Percentiles rank a stretch among this genome's conserved stretches.
Conservation (phyloP, 176 grass and related monocot species). For the Triticum urartu region DNA sequence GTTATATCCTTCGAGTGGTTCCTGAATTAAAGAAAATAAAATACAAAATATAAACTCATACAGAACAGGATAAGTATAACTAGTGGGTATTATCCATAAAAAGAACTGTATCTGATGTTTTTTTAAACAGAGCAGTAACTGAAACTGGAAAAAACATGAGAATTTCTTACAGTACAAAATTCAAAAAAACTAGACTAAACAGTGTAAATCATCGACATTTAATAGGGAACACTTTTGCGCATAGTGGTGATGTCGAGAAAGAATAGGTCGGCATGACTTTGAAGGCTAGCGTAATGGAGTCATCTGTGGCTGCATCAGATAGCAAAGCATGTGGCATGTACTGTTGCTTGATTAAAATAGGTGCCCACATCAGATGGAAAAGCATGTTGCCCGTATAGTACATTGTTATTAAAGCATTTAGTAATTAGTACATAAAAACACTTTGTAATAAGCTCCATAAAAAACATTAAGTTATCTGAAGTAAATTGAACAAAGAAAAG, state of each 20-base stretch:
- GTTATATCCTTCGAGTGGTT: conserved; percentile 84
- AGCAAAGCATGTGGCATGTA: conserved; percentile 11
- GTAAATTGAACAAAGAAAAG: conserved; percentile 5
- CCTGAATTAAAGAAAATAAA: conserved; percentile 52
- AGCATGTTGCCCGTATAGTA: neutral
- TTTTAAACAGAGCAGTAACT: no score
- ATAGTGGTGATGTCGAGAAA: neutral
- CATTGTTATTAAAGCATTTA: neutral
- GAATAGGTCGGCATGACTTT: neutral
- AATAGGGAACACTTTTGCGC: neutral
- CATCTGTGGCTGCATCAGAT: neutral
- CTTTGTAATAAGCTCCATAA: neutral
- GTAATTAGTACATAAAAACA: neutral
- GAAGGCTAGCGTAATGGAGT: neutral
- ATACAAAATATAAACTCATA: neutral
- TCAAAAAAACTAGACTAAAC: neutral
- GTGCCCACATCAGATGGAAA: neutral
- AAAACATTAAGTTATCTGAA: neutral
- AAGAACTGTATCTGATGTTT: neutral
- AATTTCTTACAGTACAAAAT: neutral
- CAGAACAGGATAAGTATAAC: neutral
- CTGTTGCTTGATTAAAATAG: neutral
- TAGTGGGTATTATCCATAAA: conserved; percentile 8
- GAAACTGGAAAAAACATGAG: neutral
- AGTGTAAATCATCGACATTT: neutral